Base-by-base conservation (phyloP, 2,329 filamentous ascomycete genomes). In the Colletotrichum eremochloae region DNA sequence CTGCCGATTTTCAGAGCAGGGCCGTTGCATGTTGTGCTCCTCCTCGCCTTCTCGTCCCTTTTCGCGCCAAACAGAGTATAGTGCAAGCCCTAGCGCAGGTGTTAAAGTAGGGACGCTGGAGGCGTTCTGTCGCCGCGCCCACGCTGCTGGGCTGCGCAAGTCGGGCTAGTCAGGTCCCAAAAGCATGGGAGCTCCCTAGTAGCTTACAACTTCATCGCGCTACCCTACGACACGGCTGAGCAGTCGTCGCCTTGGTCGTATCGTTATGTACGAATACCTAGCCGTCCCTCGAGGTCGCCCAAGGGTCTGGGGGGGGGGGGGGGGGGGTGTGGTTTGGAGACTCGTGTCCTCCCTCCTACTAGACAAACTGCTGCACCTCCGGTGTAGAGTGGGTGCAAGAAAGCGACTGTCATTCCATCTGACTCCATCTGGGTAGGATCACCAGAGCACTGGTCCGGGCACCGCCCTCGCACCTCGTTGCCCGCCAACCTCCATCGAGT, bases 401-500 rank as follows among this genome's bases (percentile, higher is more conserved):
- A 63, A 63, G 36, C 65, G 46, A n/a, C n/a, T 6, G 46, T 24
- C 20, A 57, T 63, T 63, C 52, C 68, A 63, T 71, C 64, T 63
- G 56, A 46, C 68, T 71, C 57, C 65, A 60, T 63, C 53, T 46
- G 58, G 65, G 57, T 71, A 71, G 64, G 68, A 71, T 71, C 64
- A 68, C 68, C 64, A 71, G 46, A n/a, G 46, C 68, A 48, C 61
- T 46, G 61, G 68, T 71, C 68, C 67, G 68, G 67, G 68, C 68
- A 71, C 58, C 58, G 65, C 68, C 68, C 65, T 68, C 66, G 65
- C 68, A 68, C 58, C 68, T 57, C 65, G 52, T 64, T 61, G 50
- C 62, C 52, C 53, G 63, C 53, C 53, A 66, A 53, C 68, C 68
- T 70, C 63, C 63, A 48, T 65, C 57, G 46, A 48, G 52, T 46